Evolutionary conservation across 2,329 filamentous ascomycete genomes (phyloP).

Genomic region (Fusarium bulbicola): DNA sequence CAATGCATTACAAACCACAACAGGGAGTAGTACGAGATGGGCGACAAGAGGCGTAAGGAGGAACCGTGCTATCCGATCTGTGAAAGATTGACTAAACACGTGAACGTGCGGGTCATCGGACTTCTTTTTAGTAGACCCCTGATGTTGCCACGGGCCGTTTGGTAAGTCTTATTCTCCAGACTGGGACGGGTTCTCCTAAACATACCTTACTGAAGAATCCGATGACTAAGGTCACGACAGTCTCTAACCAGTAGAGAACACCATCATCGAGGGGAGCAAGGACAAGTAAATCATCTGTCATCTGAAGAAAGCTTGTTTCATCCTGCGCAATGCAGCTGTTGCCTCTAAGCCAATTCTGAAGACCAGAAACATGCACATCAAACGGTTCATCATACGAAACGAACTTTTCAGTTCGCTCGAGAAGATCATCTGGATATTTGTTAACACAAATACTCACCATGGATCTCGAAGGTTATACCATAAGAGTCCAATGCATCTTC

Average conservation of each 20-base stretch:
- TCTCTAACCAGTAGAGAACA: not conserved
- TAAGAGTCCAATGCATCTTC: not conserved
- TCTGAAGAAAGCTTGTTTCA: not conserved
- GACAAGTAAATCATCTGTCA: not conserved
- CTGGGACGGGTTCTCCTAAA: not conserved
- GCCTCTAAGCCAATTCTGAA: not conserved
- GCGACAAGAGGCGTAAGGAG: not conserved
- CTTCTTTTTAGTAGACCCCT: not conserved
- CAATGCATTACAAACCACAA: not conserved
- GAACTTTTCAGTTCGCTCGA: not conserved
- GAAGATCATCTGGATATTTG: not conserved
- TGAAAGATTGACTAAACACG: not conserved
- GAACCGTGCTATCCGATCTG: not conserved
- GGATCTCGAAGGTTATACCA: fast-evolving
- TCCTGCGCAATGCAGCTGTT: not conserved
- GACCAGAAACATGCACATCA: not conserved
- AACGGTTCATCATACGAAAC: not conserved
- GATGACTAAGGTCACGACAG: not conserved
- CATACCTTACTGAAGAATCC: not conserved
- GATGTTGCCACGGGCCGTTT: not conserved
- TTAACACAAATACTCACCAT: not conserved
- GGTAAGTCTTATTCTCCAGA: not conserved
- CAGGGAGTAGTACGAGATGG: not conserved
- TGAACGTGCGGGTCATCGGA: not conserved
- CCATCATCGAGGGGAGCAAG: not conserved